phyloP scores from a whole-genome alignment of 331 rosid genomes.

The Acacia pycnantha region DNA sequence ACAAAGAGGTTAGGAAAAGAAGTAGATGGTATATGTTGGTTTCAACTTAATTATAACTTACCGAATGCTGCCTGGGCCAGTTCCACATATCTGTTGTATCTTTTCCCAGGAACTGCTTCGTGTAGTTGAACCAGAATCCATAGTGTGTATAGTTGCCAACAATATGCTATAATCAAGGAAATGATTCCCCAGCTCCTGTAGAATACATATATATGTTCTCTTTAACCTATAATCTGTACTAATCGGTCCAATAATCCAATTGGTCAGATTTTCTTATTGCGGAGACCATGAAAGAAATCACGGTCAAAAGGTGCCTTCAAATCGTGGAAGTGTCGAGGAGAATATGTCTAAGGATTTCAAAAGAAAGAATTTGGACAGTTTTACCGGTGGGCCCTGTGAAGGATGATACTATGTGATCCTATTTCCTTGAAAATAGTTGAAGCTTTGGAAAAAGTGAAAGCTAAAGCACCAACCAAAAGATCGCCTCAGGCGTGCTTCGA shows the following conservation, averaged over 20 bases:
- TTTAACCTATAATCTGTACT: background rate
- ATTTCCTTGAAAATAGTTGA: background rate
- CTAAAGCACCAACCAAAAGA: conserved; percentile 25
- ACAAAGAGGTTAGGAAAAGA: background rate
- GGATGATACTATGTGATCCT: background rate
- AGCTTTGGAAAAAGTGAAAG: conserved; percentile 38
- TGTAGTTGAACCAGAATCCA: conserved; percentile 99
- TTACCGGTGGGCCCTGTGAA: conserved; percentile 18
- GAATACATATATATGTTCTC: background rate
- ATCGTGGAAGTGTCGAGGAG: background rate
- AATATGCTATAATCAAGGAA: conserved; percentile 82
- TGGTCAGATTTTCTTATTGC: background rate
- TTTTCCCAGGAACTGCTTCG: conserved; percentile 99
- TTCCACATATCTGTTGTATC: conserved; percentile 98
- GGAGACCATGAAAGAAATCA: background rate
- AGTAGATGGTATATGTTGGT: background rate
- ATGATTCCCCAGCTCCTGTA: conserved; percentile 98
- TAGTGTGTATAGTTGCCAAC: conserved; percentile 93
- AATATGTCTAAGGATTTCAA: background rate
- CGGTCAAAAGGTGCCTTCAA: background rate
- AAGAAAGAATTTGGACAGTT: background rate
- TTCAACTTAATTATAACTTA: conserved; percentile 29
- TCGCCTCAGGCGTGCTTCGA: conserved; percentile 14
- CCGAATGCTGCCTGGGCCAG: conserved; percentile 99
- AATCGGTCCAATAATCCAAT: background rate